phyloP scores from a whole-genome alignment of 768 basidiomycete species.

The Hemileccinum impolitum region DNA sequence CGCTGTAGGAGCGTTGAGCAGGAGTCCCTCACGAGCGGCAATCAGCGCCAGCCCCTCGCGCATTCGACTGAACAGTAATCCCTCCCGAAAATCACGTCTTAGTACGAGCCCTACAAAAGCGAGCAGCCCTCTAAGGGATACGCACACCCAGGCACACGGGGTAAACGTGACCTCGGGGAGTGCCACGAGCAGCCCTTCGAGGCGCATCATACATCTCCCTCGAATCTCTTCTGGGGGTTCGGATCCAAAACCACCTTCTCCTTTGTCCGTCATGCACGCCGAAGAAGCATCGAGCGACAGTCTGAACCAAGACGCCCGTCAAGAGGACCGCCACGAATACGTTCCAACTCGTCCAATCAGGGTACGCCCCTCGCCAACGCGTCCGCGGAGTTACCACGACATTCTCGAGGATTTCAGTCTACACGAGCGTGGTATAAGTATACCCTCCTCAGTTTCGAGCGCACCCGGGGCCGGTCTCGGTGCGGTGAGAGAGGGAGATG shows the following conservation, averaged over 20 bases:
- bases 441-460: conserved; percentile 31
- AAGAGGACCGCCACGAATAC: conserved; percentile 5
- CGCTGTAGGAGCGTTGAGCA: conserved; percentile 11
- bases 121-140: conserved; percentile 18
- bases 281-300: neutral
- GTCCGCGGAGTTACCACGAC: conserved; percentile 64
- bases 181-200: conserved; percentile 20
- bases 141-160: conserved; percentile 1
- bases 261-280: neutral
- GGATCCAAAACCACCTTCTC: conserved; percentile 9
- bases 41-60: conserved; percentile 22
- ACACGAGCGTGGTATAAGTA: conserved; percentile 29
- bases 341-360: conserved; percentile 21
- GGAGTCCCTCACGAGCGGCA: conserved; percentile 23
- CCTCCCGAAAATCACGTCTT: conserved; percentile 23
- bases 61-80: conserved; percentile 16
- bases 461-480: conserved; percentile 21
- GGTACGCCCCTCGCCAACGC: conserved; percentile 33
- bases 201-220: conserved; percentile 18
- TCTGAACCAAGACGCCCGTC: neutral
- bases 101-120: conserved; percentile 22
- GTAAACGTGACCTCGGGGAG: conserved; percentile 4
- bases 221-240: conserved; percentile 18
- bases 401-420: conserved; percentile 61
- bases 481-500: conserved; percentile 20